phyloP scores from a whole-genome alignment of 192 early-diverging fungal species.

The Coemansia sp. region DNA sequence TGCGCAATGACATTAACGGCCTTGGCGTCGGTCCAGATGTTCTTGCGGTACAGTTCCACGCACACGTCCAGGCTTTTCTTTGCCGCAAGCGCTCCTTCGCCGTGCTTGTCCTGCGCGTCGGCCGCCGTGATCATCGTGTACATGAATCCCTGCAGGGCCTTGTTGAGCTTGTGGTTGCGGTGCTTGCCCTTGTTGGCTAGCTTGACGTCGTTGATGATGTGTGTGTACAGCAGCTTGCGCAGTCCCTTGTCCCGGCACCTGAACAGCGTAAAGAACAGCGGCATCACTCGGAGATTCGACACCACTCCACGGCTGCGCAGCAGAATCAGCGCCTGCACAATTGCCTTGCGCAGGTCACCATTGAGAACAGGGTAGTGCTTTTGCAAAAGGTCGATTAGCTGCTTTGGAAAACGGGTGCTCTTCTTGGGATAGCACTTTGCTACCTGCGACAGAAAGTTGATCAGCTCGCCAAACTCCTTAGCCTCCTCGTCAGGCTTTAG shows the following conservation, averaged over 20 bases:
- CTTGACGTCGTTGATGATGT: conserved; percentile 97
- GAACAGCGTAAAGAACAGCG: conserved; percentile 97
- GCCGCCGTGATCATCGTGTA: conserved; percentile 89
- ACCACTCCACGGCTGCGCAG: conserved; percentile 85
- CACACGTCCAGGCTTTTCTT: conserved; percentile 96
- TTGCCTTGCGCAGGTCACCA: conserved; percentile 78
- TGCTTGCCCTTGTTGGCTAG: conserved; percentile 82
- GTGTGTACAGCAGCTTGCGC: conserved; percentile 83
- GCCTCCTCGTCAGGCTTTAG: conserved; percentile 83
- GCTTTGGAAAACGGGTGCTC: conserved; percentile 75
- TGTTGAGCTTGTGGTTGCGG: conserved; percentile 99
- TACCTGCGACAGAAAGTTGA: conserved; percentile 91
- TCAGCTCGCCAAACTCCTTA: conserved; percentile 83
- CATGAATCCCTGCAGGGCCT: conserved; percentile 96
- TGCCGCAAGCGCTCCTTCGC: conserved; percentile 86
- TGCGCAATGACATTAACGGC: conserved; percentile 98
- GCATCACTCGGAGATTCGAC: conserved; percentile 68
- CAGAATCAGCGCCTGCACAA: conserved; percentile 90
- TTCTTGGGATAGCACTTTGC: conserved; percentile 86
- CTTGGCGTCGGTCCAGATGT: conserved; percentile 98
- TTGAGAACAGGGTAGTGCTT: conserved; percentile 81
- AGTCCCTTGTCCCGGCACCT: conserved; percentile 91
- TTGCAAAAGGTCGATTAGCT: conserved; percentile 82
- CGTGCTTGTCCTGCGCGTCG: conserved; percentile 64
- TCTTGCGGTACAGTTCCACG: conserved; percentile 96